Evolutionary conservation across 805 yeast species (phyloP).

Genomic region (Suhomyces tanzawaensis): DNA sequence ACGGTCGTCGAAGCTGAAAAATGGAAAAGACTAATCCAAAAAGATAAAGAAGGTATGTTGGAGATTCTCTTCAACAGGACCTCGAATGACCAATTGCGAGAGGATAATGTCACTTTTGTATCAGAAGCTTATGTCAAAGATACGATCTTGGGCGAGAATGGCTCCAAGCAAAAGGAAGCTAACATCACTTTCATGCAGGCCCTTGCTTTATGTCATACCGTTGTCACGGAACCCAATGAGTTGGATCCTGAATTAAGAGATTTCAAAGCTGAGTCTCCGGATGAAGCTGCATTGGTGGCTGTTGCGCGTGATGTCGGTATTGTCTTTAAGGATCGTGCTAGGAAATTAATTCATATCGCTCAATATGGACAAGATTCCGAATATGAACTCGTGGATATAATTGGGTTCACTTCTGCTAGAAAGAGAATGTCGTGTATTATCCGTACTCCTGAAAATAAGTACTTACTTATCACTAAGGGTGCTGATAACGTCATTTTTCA

Average conservation of each 20-base stretch:
- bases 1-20: slow-evolving; percentile 56
- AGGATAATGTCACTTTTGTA: slow-evolving; percentile 56
- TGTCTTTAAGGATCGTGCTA: slow-evolving; percentile 53
- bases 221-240: slow-evolving; percentile 53
- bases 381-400: slow-evolving; percentile 51
- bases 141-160: slow-evolving; percentile 28
- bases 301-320: slow-evolving; percentile 74
- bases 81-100: slow-evolving; percentile 39
- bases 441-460: slow-evolving; percentile 39
- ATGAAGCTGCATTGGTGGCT: slow-evolving; percentile 77
- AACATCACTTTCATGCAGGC: slow-evolving; percentile 62
- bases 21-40: slow-evolving; percentile 53
- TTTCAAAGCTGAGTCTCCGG: slow-evolving; percentile 81
- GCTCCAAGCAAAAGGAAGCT: slow-evolving; percentile 38
- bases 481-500: slow-evolving; percentile 70
- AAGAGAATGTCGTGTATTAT: slow-evolving; percentile 77
- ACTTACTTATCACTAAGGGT: slow-evolving; percentile 61
- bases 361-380: slow-evolving; percentile 45
- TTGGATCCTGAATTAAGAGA: slow-evolving; percentile 41
- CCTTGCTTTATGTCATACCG: slow-evolving; percentile 73
- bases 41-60: slow-evolving; percentile 62
- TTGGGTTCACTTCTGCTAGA: slow-evolving; percentile 68
- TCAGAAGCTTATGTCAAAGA: slow-evolving; percentile 60
- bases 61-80: slow-evolving; percentile 18
- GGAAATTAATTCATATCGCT: slow-evolving; percentile 44